These are phyloP conservation scores for Crithidia bombi DNA, from an alignment of 208 protist species.

Conservation along the genomic window DNA sequence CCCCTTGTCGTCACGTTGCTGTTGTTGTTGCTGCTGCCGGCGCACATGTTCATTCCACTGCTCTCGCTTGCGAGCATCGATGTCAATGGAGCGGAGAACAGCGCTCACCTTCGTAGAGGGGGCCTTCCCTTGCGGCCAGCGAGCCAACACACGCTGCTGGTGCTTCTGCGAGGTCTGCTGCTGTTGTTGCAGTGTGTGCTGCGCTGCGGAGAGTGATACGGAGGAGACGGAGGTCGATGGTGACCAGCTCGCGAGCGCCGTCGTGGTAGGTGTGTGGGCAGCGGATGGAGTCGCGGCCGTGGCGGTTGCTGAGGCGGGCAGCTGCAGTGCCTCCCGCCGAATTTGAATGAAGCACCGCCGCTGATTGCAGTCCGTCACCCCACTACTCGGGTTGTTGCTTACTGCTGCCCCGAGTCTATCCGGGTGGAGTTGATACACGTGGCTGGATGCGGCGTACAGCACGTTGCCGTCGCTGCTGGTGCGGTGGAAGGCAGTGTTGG, in stretches of 20 bases:
- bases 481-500: slow-evolving; percentile 8
- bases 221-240: slow-evolving; percentile 6
- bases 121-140: slow-evolving; percentile 48
- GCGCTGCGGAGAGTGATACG: not conserved
- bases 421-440: not conserved
- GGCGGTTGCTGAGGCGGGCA: not conserved
- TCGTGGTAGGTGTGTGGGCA: not conserved
- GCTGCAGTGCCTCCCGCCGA: slow-evolving; percentile 45
- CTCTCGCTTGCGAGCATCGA: slow-evolving; percentile 42
- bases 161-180: slow-evolving; percentile 22
- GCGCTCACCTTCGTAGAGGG: slow-evolving; percentile 31
- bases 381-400: not conserved
- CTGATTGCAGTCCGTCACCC: slow-evolving; percentile 42
- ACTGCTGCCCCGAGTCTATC: not conserved
- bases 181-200: not conserved
- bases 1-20: not conserved
- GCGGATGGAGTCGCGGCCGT: not conserved
- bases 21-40: slow-evolving; percentile 16
- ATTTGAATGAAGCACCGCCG: slow-evolving; percentile 46
- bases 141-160: slow-evolving; percentile 55
- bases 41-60: slow-evolving; percentile 43
- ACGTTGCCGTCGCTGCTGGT: not conserved
- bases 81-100: slow-evolving; percentile 43
- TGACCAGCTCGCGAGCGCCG: slow-evolving; percentile 1
- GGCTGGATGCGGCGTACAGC: not conserved